phyloP scores from a whole-genome alignment of 768 basidiomycete genomes.

The Termitomyces sp. region DNA sequence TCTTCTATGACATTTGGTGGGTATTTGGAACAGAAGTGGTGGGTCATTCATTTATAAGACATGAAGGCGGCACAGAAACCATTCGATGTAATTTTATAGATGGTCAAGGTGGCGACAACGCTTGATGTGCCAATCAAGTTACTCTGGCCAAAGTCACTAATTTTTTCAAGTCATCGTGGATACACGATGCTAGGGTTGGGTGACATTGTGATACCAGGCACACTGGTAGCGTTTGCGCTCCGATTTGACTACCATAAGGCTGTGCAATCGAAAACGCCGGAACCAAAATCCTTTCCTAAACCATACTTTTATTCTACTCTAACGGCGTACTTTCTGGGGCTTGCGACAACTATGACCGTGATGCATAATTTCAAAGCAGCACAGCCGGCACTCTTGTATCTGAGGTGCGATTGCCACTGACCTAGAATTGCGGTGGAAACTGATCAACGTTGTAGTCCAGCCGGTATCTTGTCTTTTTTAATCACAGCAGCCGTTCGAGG shows the following conservation, averaged over 20 bases:
- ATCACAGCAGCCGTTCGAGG: conserved; percentile 55
- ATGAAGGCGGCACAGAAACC: neutral
- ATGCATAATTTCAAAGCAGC: conserved; percentile 77
- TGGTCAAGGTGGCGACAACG: conserved; percentile 88
- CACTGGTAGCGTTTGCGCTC: conserved; percentile 79
- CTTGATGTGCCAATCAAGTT: conserved; percentile 94
- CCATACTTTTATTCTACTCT: conserved; percentile 75
- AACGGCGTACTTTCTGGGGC: conserved; percentile 67
- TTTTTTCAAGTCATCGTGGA: conserved; percentile 45
- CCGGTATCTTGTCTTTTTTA: conserved; percentile 69
- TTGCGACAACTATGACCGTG: conserved; percentile 72
- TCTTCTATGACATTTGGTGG: conserved; percentile 95
- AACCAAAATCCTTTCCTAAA: conserved; percentile 41
- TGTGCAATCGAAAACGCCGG: conserved; percentile 20
- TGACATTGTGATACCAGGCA: conserved; percentile 66
- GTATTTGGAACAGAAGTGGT: conserved; percentile 87
- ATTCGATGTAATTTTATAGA: conserved; percentile 36
- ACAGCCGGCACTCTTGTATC: conserved; percentile 90
- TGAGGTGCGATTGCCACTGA: conserved; percentile 53
- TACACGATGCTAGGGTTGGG: conserved; percentile 92
- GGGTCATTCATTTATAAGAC: conserved; percentile 21
- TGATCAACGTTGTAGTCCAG: conserved; percentile 44
- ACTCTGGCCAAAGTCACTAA: conserved; percentile 71
- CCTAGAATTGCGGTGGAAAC: neutral
- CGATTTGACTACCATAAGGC: conserved; percentile 72